These are phyloP conservation scores for Nemania diffusa DNA, from an alignment of 2,329 filamentous ascomycete species.

Conservation along the genomic window DNA sequence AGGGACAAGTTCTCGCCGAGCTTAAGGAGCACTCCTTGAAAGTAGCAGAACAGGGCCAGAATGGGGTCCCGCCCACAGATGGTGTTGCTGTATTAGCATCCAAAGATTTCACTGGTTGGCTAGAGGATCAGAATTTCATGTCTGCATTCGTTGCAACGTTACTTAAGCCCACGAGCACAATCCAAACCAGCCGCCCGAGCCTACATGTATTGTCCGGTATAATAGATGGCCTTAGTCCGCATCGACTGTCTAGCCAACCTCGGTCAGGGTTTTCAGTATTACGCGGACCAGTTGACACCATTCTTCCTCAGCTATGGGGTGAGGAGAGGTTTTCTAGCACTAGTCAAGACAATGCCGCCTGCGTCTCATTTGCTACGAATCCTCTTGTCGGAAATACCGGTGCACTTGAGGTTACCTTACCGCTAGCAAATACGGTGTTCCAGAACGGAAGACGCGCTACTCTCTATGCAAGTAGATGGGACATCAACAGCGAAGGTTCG, in stretches of 20 bases:
- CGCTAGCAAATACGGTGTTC: constrained; percentile 82
- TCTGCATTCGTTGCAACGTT: constrained; percentile 46
- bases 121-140: constrained; percentile 59
- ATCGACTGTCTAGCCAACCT: constrained; percentile 46
- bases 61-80: constrained; percentile 41
- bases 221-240: constrained; percentile 63
- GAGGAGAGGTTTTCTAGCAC: constrained; percentile 41
- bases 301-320: constrained; percentile 61
- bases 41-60: not conserved
- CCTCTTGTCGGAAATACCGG: constrained; percentile 37
- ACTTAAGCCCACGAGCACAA: constrained; percentile 21
- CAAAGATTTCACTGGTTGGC: constrained; percentile 58
- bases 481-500: constrained; percentile 29
- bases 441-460: constrained; percentile 73
- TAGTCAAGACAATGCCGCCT: constrained; percentile 53
- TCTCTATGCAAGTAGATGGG: constrained; percentile 60
- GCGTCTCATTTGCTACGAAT: constrained; percentile 56
- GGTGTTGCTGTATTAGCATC: constrained; percentile 63
- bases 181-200: constrained; percentile 32
- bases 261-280: constrained; percentile 63
- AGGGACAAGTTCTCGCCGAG: constrained; percentile 30
- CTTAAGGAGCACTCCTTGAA: constrained; percentile 14
- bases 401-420: constrained; percentile 61
- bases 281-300: constrained; percentile 52
- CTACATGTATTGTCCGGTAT: constrained; percentile 65